Conservation (phyloP, 2,329 filamentous ascomycete genomes). For the Fusarium incarnatum region DNA sequence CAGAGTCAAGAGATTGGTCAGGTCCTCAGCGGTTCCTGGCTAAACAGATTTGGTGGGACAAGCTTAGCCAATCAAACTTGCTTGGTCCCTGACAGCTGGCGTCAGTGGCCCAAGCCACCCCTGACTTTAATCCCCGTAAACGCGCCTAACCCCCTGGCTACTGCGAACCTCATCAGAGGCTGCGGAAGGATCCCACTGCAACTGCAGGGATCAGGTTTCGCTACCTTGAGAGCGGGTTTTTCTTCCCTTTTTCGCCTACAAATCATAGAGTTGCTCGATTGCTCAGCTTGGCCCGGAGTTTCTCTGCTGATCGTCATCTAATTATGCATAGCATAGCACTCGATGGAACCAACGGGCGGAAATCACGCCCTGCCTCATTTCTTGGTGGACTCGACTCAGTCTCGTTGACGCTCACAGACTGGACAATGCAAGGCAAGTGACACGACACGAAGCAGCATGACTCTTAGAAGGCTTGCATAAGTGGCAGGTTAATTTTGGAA, state of each 20-base stretch:
- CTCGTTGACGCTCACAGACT: not conserved
- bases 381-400: not conserved
- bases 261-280: constrained; percentile 26
- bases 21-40: constrained; percentile 44
- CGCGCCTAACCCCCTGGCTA: constrained; percentile 22
- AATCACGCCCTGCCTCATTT: constrained; percentile 23
- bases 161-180: constrained; percentile 20
- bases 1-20: constrained; percentile 33
- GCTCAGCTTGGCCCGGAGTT: constrained; percentile 13
- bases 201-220: constrained; percentile 7
- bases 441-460: not conserved
- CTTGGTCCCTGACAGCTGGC: constrained; percentile 43
- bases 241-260: constrained; percentile 7
- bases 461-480: constrained; percentile 21
- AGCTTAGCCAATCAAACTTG: constrained; percentile 34
- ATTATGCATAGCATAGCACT: constrained; percentile 16
- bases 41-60: constrained; percentile 35
- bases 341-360: constrained; percentile 15
- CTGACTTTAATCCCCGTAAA: constrained; percentile 4
- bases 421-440: not conserved
- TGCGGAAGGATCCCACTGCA: not conserved
- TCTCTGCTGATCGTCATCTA: constrained; percentile 47
- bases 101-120: constrained; percentile 32
- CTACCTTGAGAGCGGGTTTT: constrained; percentile 2
- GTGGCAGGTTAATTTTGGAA: constrained; percentile 35